Evolutionary conservation across 1,284 basidiomycete genomes (phyloP).

Genomic region (Ustilago vetiveriae): DNA sequence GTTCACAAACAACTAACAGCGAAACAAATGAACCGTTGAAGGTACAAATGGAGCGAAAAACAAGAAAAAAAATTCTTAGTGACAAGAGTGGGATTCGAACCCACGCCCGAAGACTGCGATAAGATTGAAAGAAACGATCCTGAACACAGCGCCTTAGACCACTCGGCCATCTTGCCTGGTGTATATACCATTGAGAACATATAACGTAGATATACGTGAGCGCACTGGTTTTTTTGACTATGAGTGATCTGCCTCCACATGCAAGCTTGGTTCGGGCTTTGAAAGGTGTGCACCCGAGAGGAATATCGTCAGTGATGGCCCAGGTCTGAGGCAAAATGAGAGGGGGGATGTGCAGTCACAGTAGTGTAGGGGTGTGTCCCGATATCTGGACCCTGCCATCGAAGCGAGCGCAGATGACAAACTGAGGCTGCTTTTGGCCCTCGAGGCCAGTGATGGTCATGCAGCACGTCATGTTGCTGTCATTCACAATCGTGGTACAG

Average conservation of each 20-base stretch:
- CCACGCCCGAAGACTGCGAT: conserved; percentile 64
- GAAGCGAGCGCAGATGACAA: background rate
- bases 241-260: conserved; percentile 23
- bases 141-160: conserved; percentile 65
- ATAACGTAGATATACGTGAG: no score
- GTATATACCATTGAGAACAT: background rate
- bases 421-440: background rate
- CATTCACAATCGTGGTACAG: background rate
- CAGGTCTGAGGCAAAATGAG: no score
- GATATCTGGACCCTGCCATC: background rate
- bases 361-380: no score
- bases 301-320: no score
- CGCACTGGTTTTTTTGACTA: no score
- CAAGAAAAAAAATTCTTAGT: conserved; percentile 31
- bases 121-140: conserved; percentile 26
- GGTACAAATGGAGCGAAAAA: background rate
- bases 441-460: background rate
- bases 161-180: conserved; percentile 66
- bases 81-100: conserved; percentile 67
- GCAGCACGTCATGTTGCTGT: background rate
- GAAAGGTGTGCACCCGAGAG: no score
- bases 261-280: no score
- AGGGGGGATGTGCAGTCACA: no score
- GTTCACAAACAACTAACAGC: no score
- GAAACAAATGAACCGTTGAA: no score